Base-by-base conservation (phyloP, 257 asterid genomes). In the Leonotis leonurus region DNA sequence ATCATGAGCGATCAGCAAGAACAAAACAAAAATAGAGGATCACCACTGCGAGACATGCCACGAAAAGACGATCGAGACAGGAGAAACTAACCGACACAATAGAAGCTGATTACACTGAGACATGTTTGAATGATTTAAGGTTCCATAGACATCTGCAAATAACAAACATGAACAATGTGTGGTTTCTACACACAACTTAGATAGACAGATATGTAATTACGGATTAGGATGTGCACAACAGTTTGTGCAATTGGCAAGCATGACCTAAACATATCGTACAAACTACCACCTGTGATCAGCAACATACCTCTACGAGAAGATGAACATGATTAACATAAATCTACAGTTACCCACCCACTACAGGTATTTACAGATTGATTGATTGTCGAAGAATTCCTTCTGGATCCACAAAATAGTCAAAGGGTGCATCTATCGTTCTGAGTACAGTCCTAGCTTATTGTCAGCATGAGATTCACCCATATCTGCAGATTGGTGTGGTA, bases 211-310 rank as follows among this genome's bases (percentile, higher is more conserved):
- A 51, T 26, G 58, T 67, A 39, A 39, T 73, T 57, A 56, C 54
- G 68, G 68, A 32, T 24, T 8, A 29, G 25, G 52, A 56, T n/a
- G 8, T 37, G 20, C 62, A 30, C 22, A n/a, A 33, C 57, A 16
- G 36, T 46, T 60, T 54, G 54, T 36, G 49, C 10, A 21, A 18
- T 5, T 14, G 24, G 22, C 21, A 48, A 27, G 43, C 62, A 49
- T 43, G 36, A 43, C 72, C 75, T 43, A 45, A 45, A 18, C 26
- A 45, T 45, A 62, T 39, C 52, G 48, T 63, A 27, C 58, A 48
- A 32, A 49, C 74, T 27, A 56, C 56, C 20, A 35, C 33, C 18
- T 27, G 74, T 75, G 68, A 67, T 50, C 71, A 46, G 56, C 71
- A 46, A 61, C 60, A 33, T 62, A 62, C 72, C 58, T 67, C 32